A percentile compares a stretch with the other conserved stretches of the same genome.
phyloP scores from a whole-genome alignment of 345 rosid genomes.

The Salix caprea region DNA sequence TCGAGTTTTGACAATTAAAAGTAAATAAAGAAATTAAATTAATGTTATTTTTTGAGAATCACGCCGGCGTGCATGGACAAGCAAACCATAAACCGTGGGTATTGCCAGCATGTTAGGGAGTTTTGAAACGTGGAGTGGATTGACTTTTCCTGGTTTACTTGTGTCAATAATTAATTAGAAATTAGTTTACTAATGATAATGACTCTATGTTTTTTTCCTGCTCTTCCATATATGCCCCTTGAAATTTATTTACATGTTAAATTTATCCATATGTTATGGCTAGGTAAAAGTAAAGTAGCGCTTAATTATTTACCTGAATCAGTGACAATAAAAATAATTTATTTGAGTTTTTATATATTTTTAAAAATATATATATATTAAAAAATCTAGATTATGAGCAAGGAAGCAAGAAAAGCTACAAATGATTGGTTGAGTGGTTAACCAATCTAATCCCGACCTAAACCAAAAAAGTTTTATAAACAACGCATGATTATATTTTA shows the following conservation, averaged over 20 bases:
- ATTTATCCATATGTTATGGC: too few relatives aligned
- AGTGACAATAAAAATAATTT: too few relatives aligned
- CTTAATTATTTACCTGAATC: too few relatives aligned
- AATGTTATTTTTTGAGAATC: background rate
- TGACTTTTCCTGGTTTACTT: background rate
- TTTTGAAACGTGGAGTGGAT: background rate
- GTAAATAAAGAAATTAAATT: background rate
- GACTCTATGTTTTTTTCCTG: background rate
- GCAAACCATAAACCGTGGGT: background rate
- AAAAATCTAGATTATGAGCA: background rate
- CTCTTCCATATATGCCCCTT: background rate
- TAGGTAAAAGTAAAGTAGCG: too few relatives aligned
- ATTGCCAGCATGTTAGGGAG: conserved; percentile 2
- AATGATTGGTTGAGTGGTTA: conserved; percentile 34
- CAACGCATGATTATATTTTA: background rate
- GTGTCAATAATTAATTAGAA: background rate
- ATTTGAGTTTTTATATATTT: too few relatives aligned
- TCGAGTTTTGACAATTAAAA: background rate
- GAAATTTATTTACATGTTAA: background rate
- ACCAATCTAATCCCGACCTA: conserved; percentile 27
- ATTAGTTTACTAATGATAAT: background rate
- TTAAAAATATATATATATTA: too few relatives aligned
- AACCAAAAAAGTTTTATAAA: conserved; percentile 2
- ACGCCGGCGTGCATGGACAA: background rate
- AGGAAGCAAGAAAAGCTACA: conserved; percentile 7